Percentiles rank a stretch among this genome's conserved stretches.
phyloP scores from a whole-genome alignment of 73 alveolate species.

The Tetrahymena thermophila region DNA sequence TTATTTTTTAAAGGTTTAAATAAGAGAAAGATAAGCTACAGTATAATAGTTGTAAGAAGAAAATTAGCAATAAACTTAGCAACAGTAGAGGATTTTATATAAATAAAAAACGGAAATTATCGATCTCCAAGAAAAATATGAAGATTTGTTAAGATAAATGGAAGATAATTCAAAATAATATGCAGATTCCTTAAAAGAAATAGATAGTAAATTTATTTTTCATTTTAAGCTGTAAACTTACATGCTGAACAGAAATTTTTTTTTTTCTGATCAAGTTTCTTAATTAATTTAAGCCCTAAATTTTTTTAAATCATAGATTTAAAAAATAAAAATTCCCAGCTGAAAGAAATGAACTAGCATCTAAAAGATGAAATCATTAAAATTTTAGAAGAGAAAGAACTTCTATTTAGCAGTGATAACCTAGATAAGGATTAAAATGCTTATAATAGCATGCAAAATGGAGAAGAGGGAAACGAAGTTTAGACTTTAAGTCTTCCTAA shows the following conservation, averaged over 20 bases:
- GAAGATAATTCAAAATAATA: neutral
- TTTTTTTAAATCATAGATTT: neutral
- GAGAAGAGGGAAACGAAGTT: neutral
- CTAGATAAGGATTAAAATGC: neutral
- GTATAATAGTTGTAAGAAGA: neutral
- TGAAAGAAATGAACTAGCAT: neutral
- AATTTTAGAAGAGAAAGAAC: neutral
- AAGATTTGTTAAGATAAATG: neutral
- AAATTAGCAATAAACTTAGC: neutral
- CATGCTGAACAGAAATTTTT: neutral
- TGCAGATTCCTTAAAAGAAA: neutral
- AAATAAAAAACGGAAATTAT: neutral
- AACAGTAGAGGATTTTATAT: neutral
- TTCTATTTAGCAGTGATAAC: neutral
- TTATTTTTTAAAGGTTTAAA: neutral
- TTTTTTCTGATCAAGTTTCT: neutral
- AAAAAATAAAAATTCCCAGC: neutral
- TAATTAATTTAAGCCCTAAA: neutral
- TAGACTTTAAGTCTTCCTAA: neutral
- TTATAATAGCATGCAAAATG: neutral
- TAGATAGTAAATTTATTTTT: neutral
- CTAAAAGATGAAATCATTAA: neutral
- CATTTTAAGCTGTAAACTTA: neutral
- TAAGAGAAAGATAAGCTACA: neutral
- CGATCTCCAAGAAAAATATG: neutral